These are phyloP conservation scores for Beauveria caledonica DNA, from an alignment of 2,329 filamentous ascomycete genomes.

Conservation along the genomic window DNA sequence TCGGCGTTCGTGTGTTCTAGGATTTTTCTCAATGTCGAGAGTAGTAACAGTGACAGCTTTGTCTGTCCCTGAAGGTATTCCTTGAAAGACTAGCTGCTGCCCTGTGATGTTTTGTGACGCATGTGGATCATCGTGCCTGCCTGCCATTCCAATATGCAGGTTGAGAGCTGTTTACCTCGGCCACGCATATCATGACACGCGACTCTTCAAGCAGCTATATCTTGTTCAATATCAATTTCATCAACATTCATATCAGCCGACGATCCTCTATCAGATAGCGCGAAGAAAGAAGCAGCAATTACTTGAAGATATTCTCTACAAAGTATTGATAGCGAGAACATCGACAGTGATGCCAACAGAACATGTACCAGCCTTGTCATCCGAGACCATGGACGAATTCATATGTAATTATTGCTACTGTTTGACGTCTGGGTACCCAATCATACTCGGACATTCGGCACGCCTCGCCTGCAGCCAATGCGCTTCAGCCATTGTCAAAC, in stretches of 20 bases:
- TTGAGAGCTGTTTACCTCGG: neutral
- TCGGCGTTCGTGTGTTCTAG: conserved; percentile 3
- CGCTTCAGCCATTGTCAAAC: conserved; percentile 38
- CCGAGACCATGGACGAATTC: conserved; percentile 25
- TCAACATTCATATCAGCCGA: neutral
- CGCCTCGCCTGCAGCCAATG: conserved; percentile 43
- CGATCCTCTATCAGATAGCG: neutral
- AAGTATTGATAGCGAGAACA: neutral
- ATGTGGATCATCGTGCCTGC: neutral
- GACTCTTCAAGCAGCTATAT: neutral
- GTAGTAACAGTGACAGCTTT: neutral
- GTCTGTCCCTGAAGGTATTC: neutral
- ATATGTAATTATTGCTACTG: conserved; percentile 50
- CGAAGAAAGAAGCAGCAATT: neutral
- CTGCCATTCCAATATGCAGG: neutral
- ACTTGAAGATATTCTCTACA: neutral
- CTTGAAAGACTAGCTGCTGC: neutral
- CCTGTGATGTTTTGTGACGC: neutral
- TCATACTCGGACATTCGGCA: conserved; percentile 35
- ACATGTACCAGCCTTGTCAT: neutral
- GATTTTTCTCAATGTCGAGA: neutral
- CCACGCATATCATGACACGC: too few species aligned
- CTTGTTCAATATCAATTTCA: neutral
- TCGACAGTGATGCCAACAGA: neutral
- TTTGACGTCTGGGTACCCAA: conserved; percentile 27